Conservation (phyloP, 2,329 filamentous ascomycete genomes). For the Macroventuria anomochaeta region DNA sequence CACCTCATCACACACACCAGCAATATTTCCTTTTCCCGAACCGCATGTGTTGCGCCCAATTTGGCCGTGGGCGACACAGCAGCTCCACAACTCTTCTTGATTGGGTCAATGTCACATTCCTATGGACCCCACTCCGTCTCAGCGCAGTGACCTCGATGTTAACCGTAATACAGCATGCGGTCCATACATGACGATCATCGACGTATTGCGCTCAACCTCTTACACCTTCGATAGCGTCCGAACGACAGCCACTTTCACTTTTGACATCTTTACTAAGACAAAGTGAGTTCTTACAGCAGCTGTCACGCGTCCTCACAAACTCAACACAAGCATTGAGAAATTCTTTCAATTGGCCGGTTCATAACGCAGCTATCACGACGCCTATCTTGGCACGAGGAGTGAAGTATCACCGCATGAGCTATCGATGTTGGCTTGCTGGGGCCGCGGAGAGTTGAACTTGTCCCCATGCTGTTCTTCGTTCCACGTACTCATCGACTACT, state of each 20-base stretch:
- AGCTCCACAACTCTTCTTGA: conserved; percentile 22
- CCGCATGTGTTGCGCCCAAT: conserved; percentile 23
- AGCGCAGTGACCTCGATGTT: conserved; percentile 17
- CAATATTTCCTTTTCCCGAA: conserved; percentile 34
- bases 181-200: conserved; percentile 4
- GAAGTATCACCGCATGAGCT: not conserved
- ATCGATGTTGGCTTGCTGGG: not conserved
- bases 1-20: conserved; percentile 40
- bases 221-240: not conserved
- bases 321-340: not conserved
- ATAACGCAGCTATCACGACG: not conserved
- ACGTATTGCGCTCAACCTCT: not conserved
- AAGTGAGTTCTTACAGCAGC: not conserved
- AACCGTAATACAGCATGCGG: conserved; percentile 24
- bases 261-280: conserved; percentile 1
- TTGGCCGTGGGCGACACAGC: conserved; percentile 18
- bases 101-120: conserved; percentile 25
- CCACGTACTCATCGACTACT: not conserved
- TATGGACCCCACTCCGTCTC: conserved; percentile 11
- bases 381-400: not conserved
- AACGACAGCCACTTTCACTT: not conserved
- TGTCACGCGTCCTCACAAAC: not conserved
- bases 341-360: not conserved
- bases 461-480: not conserved
- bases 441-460: not conserved